These are phyloP conservation scores for Quercus lobata DNA, from an alignment of 331 rosid genomes.

Conservation along the genomic window DNA sequence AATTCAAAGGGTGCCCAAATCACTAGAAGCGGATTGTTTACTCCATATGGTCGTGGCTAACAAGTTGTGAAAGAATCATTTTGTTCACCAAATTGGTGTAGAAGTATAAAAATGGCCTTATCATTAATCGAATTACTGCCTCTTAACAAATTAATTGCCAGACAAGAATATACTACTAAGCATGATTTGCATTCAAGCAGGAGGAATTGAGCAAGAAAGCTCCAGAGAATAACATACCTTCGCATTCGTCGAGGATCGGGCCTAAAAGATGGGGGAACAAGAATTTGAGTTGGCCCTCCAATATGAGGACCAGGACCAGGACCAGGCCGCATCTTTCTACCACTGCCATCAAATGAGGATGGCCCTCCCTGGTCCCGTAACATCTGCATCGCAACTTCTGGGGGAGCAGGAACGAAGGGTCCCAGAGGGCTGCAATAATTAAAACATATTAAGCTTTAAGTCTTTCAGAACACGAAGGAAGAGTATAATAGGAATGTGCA, in stretches of 20 bases:
- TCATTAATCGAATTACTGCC: not conserved
- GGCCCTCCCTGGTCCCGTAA: constrained; percentile 96
- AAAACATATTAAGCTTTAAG: constrained; percentile 13
- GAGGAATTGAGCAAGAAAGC: not conserved
- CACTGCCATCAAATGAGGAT: constrained; percentile 72
- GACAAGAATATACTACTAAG: not conserved
- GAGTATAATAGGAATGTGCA: not conserved
- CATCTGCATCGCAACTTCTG: constrained; percentile 99
- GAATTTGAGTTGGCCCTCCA: constrained; percentile 78
- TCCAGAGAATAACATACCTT: constrained; percentile 45
- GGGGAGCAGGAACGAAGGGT: constrained; percentile 99
- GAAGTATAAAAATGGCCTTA: not conserved
- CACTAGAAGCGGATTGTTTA: not conserved
- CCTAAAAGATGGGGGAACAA: constrained; percentile 74
- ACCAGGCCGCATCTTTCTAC: constrained; percentile 70
- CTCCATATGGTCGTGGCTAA: not conserved
- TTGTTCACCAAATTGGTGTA: not conserved
- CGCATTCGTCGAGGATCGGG: constrained; percentile 93
- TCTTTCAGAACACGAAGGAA: constrained; percentile 3
- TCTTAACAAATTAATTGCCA: not conserved
- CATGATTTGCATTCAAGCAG: not conserved
- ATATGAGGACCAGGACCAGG: constrained; percentile 81
- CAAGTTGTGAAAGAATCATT: not conserved
- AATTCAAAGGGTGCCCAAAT: not conserved
- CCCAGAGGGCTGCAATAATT: constrained; percentile 78